phyloP scores from a whole-genome alignment of 2,329 filamentous ascomycete genomes.

The Dactylonectria estremocensis region DNA sequence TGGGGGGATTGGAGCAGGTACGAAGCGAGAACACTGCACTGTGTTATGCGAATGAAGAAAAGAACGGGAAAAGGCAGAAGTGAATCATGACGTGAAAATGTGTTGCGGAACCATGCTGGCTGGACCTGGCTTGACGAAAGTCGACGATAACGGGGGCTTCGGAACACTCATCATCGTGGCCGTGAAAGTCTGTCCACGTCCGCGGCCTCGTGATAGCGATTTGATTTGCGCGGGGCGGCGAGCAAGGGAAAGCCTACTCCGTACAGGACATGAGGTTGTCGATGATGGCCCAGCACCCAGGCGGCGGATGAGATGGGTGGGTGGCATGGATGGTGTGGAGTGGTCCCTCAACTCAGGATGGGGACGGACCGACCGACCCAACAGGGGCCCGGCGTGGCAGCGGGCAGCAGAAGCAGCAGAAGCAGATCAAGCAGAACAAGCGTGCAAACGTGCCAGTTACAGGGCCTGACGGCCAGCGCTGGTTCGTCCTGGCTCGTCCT shows the following conservation, averaged over 20 bases:
- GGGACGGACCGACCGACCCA: slow-evolving; percentile 28
- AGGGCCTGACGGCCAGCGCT: slow-evolving; percentile 32
- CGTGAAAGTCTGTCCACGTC: slow-evolving; percentile 4
- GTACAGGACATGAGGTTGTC: slow-evolving; percentile 15
- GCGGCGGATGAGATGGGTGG: not conserved
- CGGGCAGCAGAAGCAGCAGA: not conserved
- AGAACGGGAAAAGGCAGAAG: not conserved
- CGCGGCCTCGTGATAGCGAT: slow-evolving; percentile 22
- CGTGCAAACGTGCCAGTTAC: slow-evolving; percentile 1
- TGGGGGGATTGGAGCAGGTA: not conserved
- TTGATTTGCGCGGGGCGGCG: slow-evolving; percentile 2
- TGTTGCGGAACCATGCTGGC: not conserved
- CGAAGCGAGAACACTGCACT: not conserved
- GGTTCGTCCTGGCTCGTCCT: slow-evolving; percentile 54
- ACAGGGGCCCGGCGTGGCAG: slow-evolving; percentile 17
- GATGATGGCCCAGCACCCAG: slow-evolving; percentile 16
- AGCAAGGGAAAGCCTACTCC: not conserved
- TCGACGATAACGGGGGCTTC: not conserved
- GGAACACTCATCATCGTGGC: not conserved
- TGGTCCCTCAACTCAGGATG: slow-evolving; percentile 15
- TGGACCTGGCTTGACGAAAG: not conserved
- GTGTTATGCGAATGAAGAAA: not conserved
- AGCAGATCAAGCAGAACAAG: slow-evolving; percentile 1
- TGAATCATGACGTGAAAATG: not conserved
- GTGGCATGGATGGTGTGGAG: slow-evolving; percentile 12